A percentile compares a stretch with the other conserved stretches of the same genome.
These are phyloP conservation scores for Trichoderma harzianum DNA, from an alignment of 2,329 filamentous ascomycete species.

Conservation along the genomic window DNA sequence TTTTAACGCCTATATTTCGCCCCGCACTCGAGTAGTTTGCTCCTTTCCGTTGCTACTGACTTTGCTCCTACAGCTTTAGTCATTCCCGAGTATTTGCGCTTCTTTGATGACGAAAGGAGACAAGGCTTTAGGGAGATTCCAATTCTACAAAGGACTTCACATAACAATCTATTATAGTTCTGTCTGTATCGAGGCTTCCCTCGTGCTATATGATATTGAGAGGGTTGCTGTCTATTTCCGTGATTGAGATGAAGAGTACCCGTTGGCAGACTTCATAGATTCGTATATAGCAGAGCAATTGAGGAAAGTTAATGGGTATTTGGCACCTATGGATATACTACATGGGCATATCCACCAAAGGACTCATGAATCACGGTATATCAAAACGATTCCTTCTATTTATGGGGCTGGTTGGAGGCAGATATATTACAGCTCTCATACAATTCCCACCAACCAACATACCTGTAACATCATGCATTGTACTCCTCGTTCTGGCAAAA, in stretches of 20 bases:
- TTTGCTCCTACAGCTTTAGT: conserved; percentile 10
- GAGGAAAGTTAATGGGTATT: background rate
- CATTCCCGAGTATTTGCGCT: background rate
- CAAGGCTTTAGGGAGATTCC: background rate
- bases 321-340: background rate
- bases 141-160: background rate
- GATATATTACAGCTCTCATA: too few species aligned
- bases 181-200: background rate
- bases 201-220: background rate
- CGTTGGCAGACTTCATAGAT: background rate
- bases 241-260: background rate
- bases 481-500: background rate
- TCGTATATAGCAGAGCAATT: background rate
- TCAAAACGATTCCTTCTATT: too few species aligned
- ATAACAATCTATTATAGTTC: background rate
- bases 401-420: too few species aligned
- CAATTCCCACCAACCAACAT: too few species aligned
- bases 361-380: too few species aligned
- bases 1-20: conserved; percentile 76
- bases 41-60: conserved; percentile 36
- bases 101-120: background rate
- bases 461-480: background rate
- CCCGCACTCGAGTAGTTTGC: conserved; percentile 66
- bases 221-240: background rate
- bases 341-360: too few species aligned